Evolutionary conservation across 2,329 filamentous ascomycete genomes (phyloP).

Genomic region (Coniochaeta hoffmannii): DNA sequence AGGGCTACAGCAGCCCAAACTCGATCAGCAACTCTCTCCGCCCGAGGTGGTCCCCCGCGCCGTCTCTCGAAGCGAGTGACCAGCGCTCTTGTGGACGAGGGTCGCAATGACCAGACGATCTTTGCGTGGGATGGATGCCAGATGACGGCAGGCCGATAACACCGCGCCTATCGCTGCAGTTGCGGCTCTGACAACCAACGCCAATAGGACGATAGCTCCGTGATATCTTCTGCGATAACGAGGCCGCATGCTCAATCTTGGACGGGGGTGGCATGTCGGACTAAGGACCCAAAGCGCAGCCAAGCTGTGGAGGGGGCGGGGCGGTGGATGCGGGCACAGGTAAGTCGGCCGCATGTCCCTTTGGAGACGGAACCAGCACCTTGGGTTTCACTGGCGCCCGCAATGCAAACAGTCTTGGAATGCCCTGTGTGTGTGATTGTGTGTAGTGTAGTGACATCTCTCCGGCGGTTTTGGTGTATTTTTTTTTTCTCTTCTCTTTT

Average conservation of each 20-base stretch:
- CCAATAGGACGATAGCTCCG: background rate
- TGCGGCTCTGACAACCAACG: conserved; percentile 12
- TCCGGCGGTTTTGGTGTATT: background rate
- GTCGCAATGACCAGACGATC: background rate
- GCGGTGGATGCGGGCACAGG: background rate
- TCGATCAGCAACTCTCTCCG: background rate
- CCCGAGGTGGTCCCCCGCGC: too few relatives aligned
- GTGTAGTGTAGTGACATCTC: too few relatives aligned
- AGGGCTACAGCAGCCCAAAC: background rate
- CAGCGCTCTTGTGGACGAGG: background rate
- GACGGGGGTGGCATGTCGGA: conserved; percentile 1
- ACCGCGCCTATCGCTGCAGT: conserved; percentile 15
- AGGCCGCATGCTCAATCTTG: background rate
- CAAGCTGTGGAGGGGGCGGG: background rate
- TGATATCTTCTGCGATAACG: conserved; percentile 4
- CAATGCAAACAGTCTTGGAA: background rate
- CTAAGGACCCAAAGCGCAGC: background rate
- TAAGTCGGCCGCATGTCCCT: background rate
- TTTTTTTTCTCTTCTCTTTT: too few relatives aligned
- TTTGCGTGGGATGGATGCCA: conserved; percentile 18
- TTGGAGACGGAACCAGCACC: background rate
- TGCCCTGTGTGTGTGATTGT: background rate
- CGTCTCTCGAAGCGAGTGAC: too few relatives aligned
- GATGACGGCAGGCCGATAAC: conserved; percentile 19
- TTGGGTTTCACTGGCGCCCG: background rate